Evolutionary conservation across 176 grass and related monocot genomes (phyloP), one percentile per base, ranked within the genome.

Genomic region (Coix lacrymajobi): DNA sequence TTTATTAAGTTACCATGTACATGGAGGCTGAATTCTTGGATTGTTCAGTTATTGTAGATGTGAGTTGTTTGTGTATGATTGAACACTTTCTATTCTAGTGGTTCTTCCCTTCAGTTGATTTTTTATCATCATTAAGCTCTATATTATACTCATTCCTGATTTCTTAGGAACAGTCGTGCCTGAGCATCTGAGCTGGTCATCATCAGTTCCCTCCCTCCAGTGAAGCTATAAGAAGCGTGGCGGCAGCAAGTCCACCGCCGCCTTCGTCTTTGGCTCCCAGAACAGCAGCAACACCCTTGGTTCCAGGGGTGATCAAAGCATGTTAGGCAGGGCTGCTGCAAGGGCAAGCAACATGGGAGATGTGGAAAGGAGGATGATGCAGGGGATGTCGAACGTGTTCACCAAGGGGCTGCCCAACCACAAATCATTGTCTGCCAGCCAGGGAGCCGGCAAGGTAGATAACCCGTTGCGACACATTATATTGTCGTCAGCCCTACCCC

Each of bases 391-490:
- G 0, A 84, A 72, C 8, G 92, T 98, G 61, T 95, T 76, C 33
- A 98, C 92, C 28, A 89, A 83, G 75, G 95, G 86, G 11, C 87
- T 90, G 40, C 88, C 92, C 17, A 95, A 91, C 7, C 84, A 90
- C 37, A 89, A 62, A n/a, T n/a, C n/a, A n/a, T n/a, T n/a, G n/a
- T n/a, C n/a, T n/a, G n/a, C n/a, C n/a, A n/a, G n/a, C n/a, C 78
- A 93, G 67, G 95, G 95, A 57, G 90, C 86, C 10, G 75, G 86
- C 28, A 87, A 91, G 0, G 90, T 98, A 22, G 66, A 78, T 0
- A 81, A 95, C 52, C 95, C 95, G n/a, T 77, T 98, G 69, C 77
- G 79, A 90, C 92, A 94, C 62, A 98, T 98, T 32, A 94, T 54
- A 98, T 98, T 32, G 84, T 94, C 22, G 86, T 98, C 36, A 98